Evolutionary conservation across 495 filamentous ascomycete genomes (phyloP), one percentile per base, ranked within the genome.

Genomic region (Sporormia fimetaria): DNA sequence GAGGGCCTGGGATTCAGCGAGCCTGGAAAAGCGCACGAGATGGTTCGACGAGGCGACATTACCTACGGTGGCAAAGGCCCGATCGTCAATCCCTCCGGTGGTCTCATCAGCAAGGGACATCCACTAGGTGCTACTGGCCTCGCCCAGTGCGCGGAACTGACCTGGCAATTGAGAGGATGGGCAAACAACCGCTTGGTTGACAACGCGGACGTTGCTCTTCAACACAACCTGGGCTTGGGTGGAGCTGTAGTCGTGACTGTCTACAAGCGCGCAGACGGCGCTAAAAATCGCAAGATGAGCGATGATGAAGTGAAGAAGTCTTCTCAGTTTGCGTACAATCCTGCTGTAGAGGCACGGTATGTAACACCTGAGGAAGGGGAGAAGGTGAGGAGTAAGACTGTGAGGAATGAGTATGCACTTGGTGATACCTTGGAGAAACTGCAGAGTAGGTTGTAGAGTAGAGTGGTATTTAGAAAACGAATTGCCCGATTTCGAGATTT

Each of bases 91-190:
- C 88, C 88, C 1, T 85, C 78, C 3, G 88, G 88, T 22, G 88
- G 88, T 6, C 69, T 96, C 6, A 94, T 94, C 40, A 86, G 80
- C 29, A 96, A 96, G 63, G 88, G 88, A 12, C 88, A 96, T 59
- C 88, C 88, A 0, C 70, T 96, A 6, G 88, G 88, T 2, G 88
- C 88, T 0, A 88, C 82, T 1, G 88, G 88, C 20, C 64, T 96
- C 27, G 88, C 87, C 10, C 88, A 96, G 63, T 94, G 87, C 51
- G 83, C 87, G 2, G 88, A 96, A 64, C 62, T 96, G 29, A 81
- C 87, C 16, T 96, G 88, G 88, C 88, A 96, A 47, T 65, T 96
- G 50, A 66, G 87, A 34, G 87, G 87, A 3, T 94, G 88, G 87
- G 88, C 87, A 9, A 90, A 86, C 52, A 94, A 96, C 62, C 68